Base-by-base conservation (phyloP, 495 filamentous ascomycete genomes). In the Penicillium simplicissimum region DNA sequence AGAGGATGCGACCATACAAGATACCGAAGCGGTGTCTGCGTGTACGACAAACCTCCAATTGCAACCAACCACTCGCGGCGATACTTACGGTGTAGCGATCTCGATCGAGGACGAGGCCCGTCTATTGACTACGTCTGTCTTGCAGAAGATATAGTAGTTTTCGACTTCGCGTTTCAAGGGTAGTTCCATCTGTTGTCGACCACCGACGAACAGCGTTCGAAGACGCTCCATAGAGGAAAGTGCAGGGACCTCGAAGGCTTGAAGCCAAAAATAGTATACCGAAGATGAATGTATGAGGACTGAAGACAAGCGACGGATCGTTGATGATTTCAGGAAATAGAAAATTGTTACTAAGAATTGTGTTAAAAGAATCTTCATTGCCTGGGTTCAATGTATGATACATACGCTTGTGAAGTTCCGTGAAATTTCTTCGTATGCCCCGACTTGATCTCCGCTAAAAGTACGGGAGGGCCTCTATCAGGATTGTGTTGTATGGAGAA, bases 71-170 rank as follows among this genome's bases (percentile, higher is more conserved):
- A n/a, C n/a, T n/a, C n/a, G n/a, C n/a, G n/a, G n/a, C n/a, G n/a
- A 66, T 57, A 19, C 60, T 58, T 36, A 74, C 56, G 21, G 57
- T 25, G 36, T 62, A 68, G n/a, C 42, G 53, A 6, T 67, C 19
- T 31, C 65, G 62, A 43, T 55, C 52, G 60, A 70, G 63, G 1
- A 67, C 59, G 10, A 74, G 53, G 25, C 63, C 57, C 19, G 71
- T n/a, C n/a, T n/a, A n/a, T n/a, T 11, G 35, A 37, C 58, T 42
- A 54, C 61, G 8, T 65, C 51, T 51, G 52, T 63, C 34, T 60
- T 65, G 25, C 59, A 72, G 55, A 72, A 72, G 11, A 72, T 17
- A 59, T 66, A 72, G 58, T 66, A 58, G 8, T 66, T 35, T 40
- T 55, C 62, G 17, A 64, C 36, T 58, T 72, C 59, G 13, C 33